Conservation (phyloP, 352 stramenopile genomes). For the Hyphochytrium catenoides region DNA sequence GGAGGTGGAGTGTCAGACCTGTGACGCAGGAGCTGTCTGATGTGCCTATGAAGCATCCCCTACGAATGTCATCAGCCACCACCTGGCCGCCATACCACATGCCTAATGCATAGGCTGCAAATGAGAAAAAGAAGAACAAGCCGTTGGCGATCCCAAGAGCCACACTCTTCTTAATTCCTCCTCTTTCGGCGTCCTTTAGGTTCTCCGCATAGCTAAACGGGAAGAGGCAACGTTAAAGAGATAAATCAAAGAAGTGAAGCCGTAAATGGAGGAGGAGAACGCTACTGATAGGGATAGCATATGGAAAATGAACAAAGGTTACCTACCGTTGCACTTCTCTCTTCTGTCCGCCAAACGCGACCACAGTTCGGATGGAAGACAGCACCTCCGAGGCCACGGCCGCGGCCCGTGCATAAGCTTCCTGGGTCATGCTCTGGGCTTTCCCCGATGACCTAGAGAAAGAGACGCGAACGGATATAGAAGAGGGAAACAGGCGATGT, state of each 20-base stretch:
- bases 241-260: too few species aligned
- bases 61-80: too few species aligned
- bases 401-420: constrained; percentile 11
- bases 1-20: too few species aligned
- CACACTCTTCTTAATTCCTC: constrained; percentile 22
- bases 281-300: too few species aligned
- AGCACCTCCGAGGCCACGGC: constrained; percentile 16
- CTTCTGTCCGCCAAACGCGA: too few species aligned
- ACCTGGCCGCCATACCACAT: constrained; percentile 58
- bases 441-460: constrained; percentile 5
- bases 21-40: too few species aligned
- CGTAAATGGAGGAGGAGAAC: too few species aligned
- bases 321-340: too few species aligned
- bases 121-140: constrained; percentile 31
- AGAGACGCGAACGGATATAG: constrained; percentile 10
- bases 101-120: constrained; percentile 37
- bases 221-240: too few species aligned
- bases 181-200: constrained; percentile 17
- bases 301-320: too few species aligned
- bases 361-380: constrained; percentile 18
- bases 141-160: constrained; percentile 28
- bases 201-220: too few species aligned
- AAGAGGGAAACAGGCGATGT: constrained; percentile 9
- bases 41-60: too few species aligned
- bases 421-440: constrained; percentile 9